Conservation (phyloP, 2,329 filamentous ascomycete species). For the Botrytis sinoallii region DNA sequence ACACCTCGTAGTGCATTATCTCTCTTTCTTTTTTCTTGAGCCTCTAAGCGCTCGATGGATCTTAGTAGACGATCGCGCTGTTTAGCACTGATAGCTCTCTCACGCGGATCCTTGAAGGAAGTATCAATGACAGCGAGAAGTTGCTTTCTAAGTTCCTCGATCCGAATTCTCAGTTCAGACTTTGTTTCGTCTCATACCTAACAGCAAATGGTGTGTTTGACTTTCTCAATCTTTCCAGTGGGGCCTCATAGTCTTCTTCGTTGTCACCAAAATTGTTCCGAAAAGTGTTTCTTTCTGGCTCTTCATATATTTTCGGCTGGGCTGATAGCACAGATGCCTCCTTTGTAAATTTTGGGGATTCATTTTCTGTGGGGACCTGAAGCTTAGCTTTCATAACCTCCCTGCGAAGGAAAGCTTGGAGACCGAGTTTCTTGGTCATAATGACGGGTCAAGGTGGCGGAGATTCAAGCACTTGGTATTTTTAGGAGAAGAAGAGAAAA, state of each 20-base stretch:
- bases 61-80: slow-evolving; percentile 6
- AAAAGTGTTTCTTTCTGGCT: background rate
- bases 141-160: slow-evolving; percentile 9
- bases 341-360: background rate
- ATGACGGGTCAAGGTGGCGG: background rate
- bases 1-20: slow-evolving; percentile 19
- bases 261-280: background rate
- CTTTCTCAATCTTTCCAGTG: background rate
- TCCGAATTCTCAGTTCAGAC: background rate
- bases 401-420: slow-evolving; percentile 20
- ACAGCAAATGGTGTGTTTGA: background rate
- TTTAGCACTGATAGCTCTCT: background rate
- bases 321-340: background rate
- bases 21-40: slow-evolving; percentile 4
- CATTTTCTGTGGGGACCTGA: background rate
- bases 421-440: slow-evolving; percentile 1
- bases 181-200: background rate
- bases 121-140: slow-evolving; percentile 4
- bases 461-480: background rate
- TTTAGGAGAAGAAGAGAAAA: background rate
- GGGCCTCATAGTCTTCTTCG: slow-evolving; percentile 8
- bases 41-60: slow-evolving; percentile 21
- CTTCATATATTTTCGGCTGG: background rate
- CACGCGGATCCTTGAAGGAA: background rate
- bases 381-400: slow-evolving; percentile 20